phyloP scores from a whole-genome alignment of 768 basidiomycete species.

The Trametes punicea region DNA sequence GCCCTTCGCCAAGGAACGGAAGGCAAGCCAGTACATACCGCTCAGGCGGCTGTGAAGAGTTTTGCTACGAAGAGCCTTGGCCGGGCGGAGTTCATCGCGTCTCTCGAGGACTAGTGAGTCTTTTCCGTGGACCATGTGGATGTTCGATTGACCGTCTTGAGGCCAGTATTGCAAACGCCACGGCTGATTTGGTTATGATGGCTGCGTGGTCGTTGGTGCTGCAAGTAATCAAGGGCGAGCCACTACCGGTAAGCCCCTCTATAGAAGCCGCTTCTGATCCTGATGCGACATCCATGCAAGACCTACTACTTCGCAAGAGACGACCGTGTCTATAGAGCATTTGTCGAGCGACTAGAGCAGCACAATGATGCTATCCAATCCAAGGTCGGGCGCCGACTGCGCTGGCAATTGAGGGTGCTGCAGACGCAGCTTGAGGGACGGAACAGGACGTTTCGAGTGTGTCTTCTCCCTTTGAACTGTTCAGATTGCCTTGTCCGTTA shows the following conservation, averaged over 20 bases:
- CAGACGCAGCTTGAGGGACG: conserved; percentile 64
- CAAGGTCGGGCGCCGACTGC: conserved; percentile 52
- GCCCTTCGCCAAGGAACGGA: conserved; percentile 65
- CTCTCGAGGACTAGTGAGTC: conserved; percentile 86
- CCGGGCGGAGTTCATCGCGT: conserved; percentile 72
- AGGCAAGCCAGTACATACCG: conserved; percentile 72
- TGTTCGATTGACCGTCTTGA: background rate
- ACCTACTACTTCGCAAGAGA: conserved; percentile 94
- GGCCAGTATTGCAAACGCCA: conserved; percentile 81
- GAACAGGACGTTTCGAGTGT: conserved; percentile 60
- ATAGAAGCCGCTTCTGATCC: no score
- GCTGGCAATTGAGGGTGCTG: conserved; percentile 68
- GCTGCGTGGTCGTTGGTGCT: conserved; percentile 72
- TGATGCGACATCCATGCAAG: conserved; percentile 35
- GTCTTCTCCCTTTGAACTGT: conserved; percentile 24
- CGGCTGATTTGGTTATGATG: conserved; percentile 78
- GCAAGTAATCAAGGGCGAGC: conserved; percentile 55
- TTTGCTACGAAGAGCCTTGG: conserved; percentile 87
- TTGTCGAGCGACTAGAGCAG: conserved; percentile 41
- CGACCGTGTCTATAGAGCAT: conserved; percentile 76
- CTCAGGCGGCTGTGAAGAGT: conserved; percentile 71
- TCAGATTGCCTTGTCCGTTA: background rate
- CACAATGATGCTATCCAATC: conserved; percentile 43
- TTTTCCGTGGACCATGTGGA: background rate
- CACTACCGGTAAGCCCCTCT: conserved; percentile 62